Base-by-base conservation (phyloP, 495 filamentous ascomycete species). In the Chaetomidium leptoderma region DNA sequence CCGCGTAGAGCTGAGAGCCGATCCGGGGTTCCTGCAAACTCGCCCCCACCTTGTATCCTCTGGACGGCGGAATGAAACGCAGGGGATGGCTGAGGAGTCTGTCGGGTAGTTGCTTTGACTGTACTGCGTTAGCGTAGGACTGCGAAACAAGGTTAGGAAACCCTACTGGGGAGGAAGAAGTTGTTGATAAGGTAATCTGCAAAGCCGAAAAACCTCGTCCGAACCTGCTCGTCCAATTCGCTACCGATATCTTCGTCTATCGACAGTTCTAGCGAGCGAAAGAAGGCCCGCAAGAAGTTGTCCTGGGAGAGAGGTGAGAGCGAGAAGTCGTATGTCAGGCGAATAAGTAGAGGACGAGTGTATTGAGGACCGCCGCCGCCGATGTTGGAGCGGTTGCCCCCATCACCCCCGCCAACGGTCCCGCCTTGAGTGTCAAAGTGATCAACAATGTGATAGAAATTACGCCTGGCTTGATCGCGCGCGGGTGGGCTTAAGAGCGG, bases 291-390 rank as follows among this genome's bases (percentile, higher is more conserved):
- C 11, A 68, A 37, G 32, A 68, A 44, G 21, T 56, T 57, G 53
- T 65, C 66, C 13, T 44, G 48, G 13, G 61, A 62, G 55, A 54
- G 26, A 42, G 62, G 43, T 21, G 63, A 62, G 44, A 57, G 57
- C 27, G 60, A 50, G 58, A 63, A 63, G 49, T 65, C 57, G 51
- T 63, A 62, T 30, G 65, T 68, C 35, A 55, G 54, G 46, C 65
- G 59, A 45, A 68, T 40, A 24, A 65, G 62, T 19, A 32, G 54
- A 44, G 46, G 16, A 13, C 53, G 46, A 17, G 19, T 60, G 47
- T 56, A 61, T 26, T 7, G 21, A n/a, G 3, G 0, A 24, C 37
- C 29, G 16, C 29, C 10, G 24, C 24, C 19, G 24, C 3, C 24
- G n/a, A n/a, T n/a, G n/a, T n/a, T n/a, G n/a, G n/a, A n/a, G n/a